Conservation (phyloP, 2,329 filamentous ascomycete genomes). For the Fusarium pseudograminearum region DNA sequence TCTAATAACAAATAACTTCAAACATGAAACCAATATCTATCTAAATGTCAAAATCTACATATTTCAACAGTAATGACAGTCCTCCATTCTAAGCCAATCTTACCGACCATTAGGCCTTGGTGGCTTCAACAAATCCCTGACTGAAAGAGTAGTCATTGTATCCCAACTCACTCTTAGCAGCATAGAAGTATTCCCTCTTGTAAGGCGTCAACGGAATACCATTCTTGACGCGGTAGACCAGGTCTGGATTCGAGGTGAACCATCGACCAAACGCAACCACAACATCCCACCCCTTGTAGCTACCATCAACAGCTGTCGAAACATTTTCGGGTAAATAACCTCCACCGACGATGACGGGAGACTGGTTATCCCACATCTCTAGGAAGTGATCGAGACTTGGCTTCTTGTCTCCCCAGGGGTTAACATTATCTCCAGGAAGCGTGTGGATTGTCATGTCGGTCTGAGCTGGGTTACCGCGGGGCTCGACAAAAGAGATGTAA, state of each 20-base stretch:
- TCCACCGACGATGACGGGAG: slow-evolving; percentile 51
- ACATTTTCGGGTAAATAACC: slow-evolving; percentile 48
- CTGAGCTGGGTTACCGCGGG: slow-evolving; percentile 52
- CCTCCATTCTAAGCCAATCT: too few relatives aligned
- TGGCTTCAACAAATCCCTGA: slow-evolving; percentile 23
- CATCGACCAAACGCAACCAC: slow-evolving; percentile 51
- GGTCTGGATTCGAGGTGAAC: slow-evolving; percentile 53
- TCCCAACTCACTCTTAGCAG: slow-evolving; percentile 37
- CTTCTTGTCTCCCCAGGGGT: slow-evolving; percentile 33
- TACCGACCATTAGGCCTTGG: background rate
- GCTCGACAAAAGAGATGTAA: slow-evolving; percentile 55
- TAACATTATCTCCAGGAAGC: slow-evolving; percentile 1
- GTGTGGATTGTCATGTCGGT: slow-evolving; percentile 42
- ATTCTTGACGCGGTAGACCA: slow-evolving; percentile 55
- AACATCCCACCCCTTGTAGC: slow-evolving; percentile 47
- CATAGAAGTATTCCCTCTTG: slow-evolving; percentile 57
- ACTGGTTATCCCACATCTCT: slow-evolving; percentile 50
- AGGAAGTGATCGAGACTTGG: slow-evolving; percentile 54
- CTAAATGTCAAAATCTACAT: background rate
- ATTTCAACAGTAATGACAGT: background rate
- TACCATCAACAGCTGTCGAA: slow-evolving; percentile 36
- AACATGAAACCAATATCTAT: background rate
- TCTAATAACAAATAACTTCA: background rate
- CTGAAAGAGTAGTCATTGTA: slow-evolving; percentile 51
- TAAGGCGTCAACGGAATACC: slow-evolving; percentile 54